These are phyloP conservation scores for Hyaloperonospora arabidopsidis DNA, from an alignment of 352 stramenopile species.

Conservation along the genomic window DNA sequence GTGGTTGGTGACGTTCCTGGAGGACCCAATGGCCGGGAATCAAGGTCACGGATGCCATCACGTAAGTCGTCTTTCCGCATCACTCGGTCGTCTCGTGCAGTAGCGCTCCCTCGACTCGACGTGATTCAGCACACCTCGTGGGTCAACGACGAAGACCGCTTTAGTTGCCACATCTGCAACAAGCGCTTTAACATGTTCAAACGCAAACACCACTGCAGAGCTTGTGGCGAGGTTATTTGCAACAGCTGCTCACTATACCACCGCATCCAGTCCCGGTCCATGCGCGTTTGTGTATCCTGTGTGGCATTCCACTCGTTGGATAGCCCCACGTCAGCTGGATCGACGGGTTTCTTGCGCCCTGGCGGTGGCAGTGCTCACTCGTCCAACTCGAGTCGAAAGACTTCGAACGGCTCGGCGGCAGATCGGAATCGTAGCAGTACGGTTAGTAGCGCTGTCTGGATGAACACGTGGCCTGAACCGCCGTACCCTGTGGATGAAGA, in stretches of 20 bases:
- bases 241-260: constrained; percentile 78
- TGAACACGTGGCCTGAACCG: constrained; percentile 78
- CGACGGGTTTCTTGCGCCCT: constrained; percentile 31
- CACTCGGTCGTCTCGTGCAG: constrained; percentile 63
- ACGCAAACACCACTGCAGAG: constrained; percentile 81
- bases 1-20: constrained; percentile 35
- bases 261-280: constrained; percentile 74
- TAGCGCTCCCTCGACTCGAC: constrained; percentile 63
- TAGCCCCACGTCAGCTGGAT: constrained; percentile 56
- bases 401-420: constrained; percentile 39
- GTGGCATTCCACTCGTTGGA: constrained; percentile 77
- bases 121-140: constrained; percentile 76
- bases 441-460: constrained; percentile 54
- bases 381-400: constrained; percentile 44
- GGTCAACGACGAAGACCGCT: constrained; percentile 80
- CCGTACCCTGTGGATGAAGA: constrained; percentile 75
- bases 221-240: constrained; percentile 83
- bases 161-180: constrained; percentile 85
- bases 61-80: constrained; percentile 74
- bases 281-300: constrained; percentile 81
- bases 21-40: constrained; percentile 21
- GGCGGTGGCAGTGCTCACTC: constrained; percentile 27
- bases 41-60: constrained; percentile 26
- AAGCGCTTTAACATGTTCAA: constrained; percentile 86
- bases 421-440: constrained; percentile 43